Evolutionary conservation across 352 stramenopile species (phyloP).

Genomic region (Phytophthora kernoviae): DNA sequence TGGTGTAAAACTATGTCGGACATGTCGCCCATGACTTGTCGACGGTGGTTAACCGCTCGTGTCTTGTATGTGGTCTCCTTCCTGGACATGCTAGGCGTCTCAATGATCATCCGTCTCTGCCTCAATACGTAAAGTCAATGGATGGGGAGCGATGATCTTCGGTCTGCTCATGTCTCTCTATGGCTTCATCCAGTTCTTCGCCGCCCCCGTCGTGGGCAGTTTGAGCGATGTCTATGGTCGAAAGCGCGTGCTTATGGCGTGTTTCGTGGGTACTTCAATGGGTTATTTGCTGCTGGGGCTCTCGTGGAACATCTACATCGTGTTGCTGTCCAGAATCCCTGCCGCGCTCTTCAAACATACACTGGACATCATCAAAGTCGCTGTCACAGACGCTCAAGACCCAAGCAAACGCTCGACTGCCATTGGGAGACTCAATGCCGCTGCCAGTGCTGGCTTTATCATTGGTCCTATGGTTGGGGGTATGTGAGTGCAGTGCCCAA

Average conservation of each 20-base stretch:
- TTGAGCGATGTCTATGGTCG: slow-evolving; percentile 79
- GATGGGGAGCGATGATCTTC: slow-evolving; percentile 72
- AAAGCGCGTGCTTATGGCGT: slow-evolving; percentile 61
- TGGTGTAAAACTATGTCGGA: no score
- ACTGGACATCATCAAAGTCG: slow-evolving; percentile 79
- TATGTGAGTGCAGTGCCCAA: slow-evolving; percentile 71
- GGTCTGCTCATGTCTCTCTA: slow-evolving; percentile 86
- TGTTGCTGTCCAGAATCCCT: slow-evolving; percentile 74
- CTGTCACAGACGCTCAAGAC: slow-evolving; percentile 62
- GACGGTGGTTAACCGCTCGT: slow-evolving; percentile 37
- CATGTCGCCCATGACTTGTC: slow-evolving; percentile 1
- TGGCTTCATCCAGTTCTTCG: slow-evolving; percentile 86
- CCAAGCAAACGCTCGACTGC: slow-evolving; percentile 37
- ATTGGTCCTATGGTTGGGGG: slow-evolving; percentile 71
- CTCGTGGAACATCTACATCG: slow-evolving; percentile 82
- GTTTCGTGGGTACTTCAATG: slow-evolving; percentile 60
- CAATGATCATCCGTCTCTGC: slow-evolving; percentile 86
- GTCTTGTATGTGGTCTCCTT: slow-evolving; percentile 84
- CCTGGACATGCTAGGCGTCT: slow-evolving; percentile 82
- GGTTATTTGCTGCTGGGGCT: slow-evolving; percentile 74
- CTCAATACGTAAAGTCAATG: slow-evolving; percentile 81
- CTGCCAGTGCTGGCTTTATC: slow-evolving; percentile 78
- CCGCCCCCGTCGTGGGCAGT: slow-evolving; percentile 70
- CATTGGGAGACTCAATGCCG: slow-evolving; percentile 77
- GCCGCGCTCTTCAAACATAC: slow-evolving; percentile 84